A percentile compares a stretch with the other conserved stretches of the same genome.
Evolutionary conservation across 1,284 basidiomycete species (phyloP).

Genomic region (Melampsora abietis-canadensis): DNA sequence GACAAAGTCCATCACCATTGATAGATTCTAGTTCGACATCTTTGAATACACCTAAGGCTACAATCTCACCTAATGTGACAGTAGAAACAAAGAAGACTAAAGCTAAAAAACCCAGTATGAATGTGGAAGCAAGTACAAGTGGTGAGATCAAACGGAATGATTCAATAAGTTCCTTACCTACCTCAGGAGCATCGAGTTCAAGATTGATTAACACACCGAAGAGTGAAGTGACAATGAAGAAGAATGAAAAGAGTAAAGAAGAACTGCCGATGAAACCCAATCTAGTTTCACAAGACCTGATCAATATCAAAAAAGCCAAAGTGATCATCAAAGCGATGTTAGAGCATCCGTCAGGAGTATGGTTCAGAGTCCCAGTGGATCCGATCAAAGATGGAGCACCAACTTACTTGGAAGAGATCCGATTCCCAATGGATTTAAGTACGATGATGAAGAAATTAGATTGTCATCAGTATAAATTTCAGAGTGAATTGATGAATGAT

Average conservation of each 20-base stretch:
- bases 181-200: not conserved
- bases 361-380: conserved; percentile 84
- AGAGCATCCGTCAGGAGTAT: conserved; percentile 67
- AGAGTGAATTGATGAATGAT: conserved; percentile 78
- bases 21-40: conserved; percentile 2
- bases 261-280: too few species aligned
- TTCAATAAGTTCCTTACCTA: not conserved
- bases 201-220: not conserved
- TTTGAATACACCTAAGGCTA: not conserved
- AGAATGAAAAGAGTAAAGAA: too few species aligned
- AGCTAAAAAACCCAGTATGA: conserved; percentile 28
- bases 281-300: too few species aligned
- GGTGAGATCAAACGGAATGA: too few species aligned
- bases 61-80: not conserved
- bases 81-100: conserved; percentile 12
- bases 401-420: conserved; percentile 90
- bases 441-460: conserved; percentile 74
- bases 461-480: conserved; percentile 65
- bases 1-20: not conserved
- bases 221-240: not conserved
- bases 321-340: conserved; percentile 66
- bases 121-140: too few species aligned
- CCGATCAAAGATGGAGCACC: conserved; percentile 58
- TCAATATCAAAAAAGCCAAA: conserved; percentile 62
- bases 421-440: conserved; percentile 87